Base-by-base conservation (phyloP, 352 stramenopile species). In the Phytopythium sindhum region DNA sequence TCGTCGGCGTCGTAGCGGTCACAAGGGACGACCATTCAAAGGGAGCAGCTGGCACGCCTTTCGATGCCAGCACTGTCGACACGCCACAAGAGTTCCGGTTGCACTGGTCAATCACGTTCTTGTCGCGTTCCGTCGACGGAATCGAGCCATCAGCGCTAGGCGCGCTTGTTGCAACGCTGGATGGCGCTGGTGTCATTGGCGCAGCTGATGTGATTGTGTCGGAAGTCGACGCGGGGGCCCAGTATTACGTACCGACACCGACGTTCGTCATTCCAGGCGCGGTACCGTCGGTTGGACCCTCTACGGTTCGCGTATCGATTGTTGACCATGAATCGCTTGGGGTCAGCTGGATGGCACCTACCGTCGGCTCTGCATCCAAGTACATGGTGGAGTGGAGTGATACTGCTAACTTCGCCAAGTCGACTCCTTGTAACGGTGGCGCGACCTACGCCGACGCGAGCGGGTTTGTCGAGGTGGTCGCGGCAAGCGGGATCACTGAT, bases 371-470 rank as follows among this genome's bases (percentile, higher is more conserved):
- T 15, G 63, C 57, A 33, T 83, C 74, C 0, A 93, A 96, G 57
- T 97, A 97, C 69, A 63, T 94, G 9, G 62, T 98, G 21, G 88
- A 97, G 53, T 96, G 84, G 84, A 90, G 92, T 56, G 69, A 73
- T 6, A 70, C 72, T 0, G 57, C 68, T 41, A 15, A 63, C 59
- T 48, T 75, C 66, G 23, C 65, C 44, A n/a, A 60, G 11, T 83
- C 65, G 0, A 31, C 51, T 0, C 59, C 72, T 4, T 47, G 47
- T 0, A 58, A 64, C 19, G 71, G 70, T 28, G 72, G 72, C 4
- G 70, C 67, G 0, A 71, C 67, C 9, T 95, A 96, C 42, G 67
- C 66, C 0, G 72, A 63, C 10, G 89, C 85, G 6, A 65, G 80
- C 19, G 54, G 39, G 0, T 86, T 75, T 61, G 80, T 74, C 2